Percentiles rank a stretch among this genome's conserved stretches.
Conservation (phyloP, 495 filamentous ascomycete genomes). For the Neurospora cerealis region DNA sequence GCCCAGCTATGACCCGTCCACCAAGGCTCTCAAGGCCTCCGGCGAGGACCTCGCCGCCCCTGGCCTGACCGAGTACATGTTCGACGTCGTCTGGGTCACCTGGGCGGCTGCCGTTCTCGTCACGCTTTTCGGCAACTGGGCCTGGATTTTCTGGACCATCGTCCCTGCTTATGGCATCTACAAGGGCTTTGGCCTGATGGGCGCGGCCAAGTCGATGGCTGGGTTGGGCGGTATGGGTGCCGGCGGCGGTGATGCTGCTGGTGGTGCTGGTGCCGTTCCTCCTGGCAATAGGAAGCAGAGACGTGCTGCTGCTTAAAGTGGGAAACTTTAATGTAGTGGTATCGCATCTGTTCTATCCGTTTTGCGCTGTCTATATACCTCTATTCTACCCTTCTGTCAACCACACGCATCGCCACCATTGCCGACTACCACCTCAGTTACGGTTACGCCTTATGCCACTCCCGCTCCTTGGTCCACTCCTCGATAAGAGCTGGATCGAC, state of each 20-base stretch:
- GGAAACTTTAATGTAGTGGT: not conserved
- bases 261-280: conserved; percentile 15
- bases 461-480: conserved; percentile 46
- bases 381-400: not conserved
- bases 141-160: conserved; percentile 63
- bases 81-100: conserved; percentile 90
- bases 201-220: conserved; percentile 56
- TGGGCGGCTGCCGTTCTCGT: conserved; percentile 59
- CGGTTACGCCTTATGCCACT: conserved; percentile 20
- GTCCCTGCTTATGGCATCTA: conserved; percentile 63
- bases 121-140: conserved; percentile 61
- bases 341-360: not conserved
- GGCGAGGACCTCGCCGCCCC: conserved; percentile 85
- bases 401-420: not conserved
- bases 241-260: conserved; percentile 15
- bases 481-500: conserved; percentile 48
- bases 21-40: conserved; percentile 57
- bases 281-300: conserved; percentile 43
- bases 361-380: not conserved
- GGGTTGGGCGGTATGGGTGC: conserved; percentile 32
- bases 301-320: conserved; percentile 21
- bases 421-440: not conserved
- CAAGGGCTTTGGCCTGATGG: conserved; percentile 57
- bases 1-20: conserved; percentile 53
- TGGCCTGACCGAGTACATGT: conserved; percentile 94